Conservation (phyloP, 108 stramenopile species). For the Skeletonema marinoi region DNA sequence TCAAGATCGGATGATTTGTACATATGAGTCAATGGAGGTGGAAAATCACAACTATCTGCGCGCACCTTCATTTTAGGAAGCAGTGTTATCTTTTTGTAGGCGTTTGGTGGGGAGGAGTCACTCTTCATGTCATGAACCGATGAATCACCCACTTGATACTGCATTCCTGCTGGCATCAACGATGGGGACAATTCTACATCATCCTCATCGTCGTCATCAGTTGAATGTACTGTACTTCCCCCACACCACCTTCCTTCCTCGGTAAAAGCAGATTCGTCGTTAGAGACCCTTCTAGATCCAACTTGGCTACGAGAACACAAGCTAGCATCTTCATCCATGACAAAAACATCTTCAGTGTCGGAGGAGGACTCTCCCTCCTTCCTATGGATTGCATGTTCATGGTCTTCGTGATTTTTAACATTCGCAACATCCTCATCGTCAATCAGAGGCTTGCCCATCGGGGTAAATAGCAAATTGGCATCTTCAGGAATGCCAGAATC, state of each 20-base stretch:
- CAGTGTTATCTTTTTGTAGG: background rate
- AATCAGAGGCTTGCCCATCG: slow-evolving; percentile 17
- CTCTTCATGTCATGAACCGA: background rate
- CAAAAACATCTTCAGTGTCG: background rate
- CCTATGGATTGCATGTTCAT: background rate
- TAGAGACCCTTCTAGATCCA: background rate
- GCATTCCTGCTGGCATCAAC: background rate
- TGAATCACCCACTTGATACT: background rate
- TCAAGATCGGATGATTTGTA: background rate
- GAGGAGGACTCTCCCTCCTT: background rate
- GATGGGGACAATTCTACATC: background rate
- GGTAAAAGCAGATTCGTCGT: background rate
- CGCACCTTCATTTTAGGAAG: slow-evolving; percentile 6
- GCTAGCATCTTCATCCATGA: background rate
- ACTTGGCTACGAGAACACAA: background rate
- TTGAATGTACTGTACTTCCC: background rate
- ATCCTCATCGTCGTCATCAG: background rate
- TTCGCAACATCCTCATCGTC: slow-evolving; percentile 11
- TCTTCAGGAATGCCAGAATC: slow-evolving; percentile 21
- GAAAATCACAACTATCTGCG: background rate
- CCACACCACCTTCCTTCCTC: background rate
- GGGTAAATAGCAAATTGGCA: slow-evolving; percentile 20
- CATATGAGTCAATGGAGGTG: background rate
- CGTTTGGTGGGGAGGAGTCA: background rate
- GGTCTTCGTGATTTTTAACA: background rate